These are phyloP conservation scores for Leccinum fibrillosum DNA, from an alignment of 768 basidiomycete genomes.

Conservation along the genomic window DNA sequence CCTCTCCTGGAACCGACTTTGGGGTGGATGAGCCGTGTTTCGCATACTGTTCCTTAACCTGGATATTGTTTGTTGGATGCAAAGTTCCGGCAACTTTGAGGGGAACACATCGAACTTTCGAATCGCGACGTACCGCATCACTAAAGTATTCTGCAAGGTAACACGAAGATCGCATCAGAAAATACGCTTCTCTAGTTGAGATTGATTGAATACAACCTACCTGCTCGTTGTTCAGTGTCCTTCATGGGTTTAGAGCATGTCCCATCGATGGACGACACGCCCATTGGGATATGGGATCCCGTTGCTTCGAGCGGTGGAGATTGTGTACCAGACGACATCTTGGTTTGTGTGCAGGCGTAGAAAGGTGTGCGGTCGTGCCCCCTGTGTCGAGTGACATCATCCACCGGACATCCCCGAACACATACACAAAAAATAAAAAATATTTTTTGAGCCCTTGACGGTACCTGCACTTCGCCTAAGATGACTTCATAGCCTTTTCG, in stretches of 20 bases:
- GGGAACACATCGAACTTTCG: not conserved
- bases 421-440: conserved; percentile 11
- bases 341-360: not conserved
- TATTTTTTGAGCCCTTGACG: too few species aligned
- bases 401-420: conserved; percentile 20
- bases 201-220: conserved; percentile 26
- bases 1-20: conserved; percentile 12
- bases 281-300: conserved; percentile 45
- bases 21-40: not conserved
- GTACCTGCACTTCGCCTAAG: too few species aligned
- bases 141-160: conserved; percentile 26
- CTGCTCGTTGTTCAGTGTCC: conserved; percentile 45
- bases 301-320: conserved; percentile 55
- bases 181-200: not conserved
- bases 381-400: conserved; percentile 26
- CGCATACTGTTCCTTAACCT: conserved; percentile 26
- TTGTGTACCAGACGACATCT: conserved; percentile 41
- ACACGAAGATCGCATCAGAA: not conserved
- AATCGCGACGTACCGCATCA: conserved; percentile 20
- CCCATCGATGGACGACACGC: conserved; percentile 43
- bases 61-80: not conserved
- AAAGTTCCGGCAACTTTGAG: not conserved
- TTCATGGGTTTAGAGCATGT: conserved; percentile 32
- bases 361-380: too few species aligned
- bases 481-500: too few species aligned